These are phyloP conservation scores for Fusarium oxysporum DNA, from an alignment of 2,329 filamentous ascomycete genomes.

Conservation along the genomic window DNA sequence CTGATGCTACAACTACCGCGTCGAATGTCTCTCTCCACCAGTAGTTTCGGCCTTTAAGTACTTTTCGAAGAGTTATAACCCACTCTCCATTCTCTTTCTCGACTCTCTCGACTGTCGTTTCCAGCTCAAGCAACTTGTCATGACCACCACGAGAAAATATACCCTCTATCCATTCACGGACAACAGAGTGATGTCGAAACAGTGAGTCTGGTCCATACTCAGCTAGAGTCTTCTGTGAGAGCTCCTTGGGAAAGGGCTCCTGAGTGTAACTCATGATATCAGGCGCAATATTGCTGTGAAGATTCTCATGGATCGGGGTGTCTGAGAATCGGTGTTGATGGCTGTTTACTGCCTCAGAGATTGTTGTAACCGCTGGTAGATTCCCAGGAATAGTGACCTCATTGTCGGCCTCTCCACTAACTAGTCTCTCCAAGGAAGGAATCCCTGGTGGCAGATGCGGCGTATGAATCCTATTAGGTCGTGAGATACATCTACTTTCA, in stretches of 20 bases:
- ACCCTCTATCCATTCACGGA: constrained; percentile 27
- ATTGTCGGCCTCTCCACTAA: constrained; percentile 23
- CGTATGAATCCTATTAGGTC: constrained; percentile 6
- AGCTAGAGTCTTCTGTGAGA: constrained; percentile 6
- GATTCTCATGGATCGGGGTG: constrained; percentile 10
- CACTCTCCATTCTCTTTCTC: constrained; percentile 17
- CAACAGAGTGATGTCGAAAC: constrained; percentile 17
- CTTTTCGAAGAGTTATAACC: constrained; percentile 22
- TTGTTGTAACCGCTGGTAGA: constrained; percentile 28
- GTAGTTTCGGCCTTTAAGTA: constrained; percentile 14
- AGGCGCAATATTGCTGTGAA: constrained; percentile 28
- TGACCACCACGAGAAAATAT: constrained; percentile 10
- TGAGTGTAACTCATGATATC: constrained; percentile 27
- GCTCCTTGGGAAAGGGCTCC: constrained; percentile 9
- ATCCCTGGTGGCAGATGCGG: constrained; percentile 17
- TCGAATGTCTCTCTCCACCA: constrained; percentile 34
- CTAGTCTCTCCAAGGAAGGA: constrained; percentile 3
- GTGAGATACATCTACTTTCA: not conserved
- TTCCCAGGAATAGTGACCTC: constrained; percentile 22
- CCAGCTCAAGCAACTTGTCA: constrained; percentile 15
- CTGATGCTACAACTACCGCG: constrained; percentile 25
- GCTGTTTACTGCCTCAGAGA: constrained; percentile 31
- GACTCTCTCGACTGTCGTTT: constrained; percentile 12
- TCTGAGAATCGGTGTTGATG: constrained; percentile 38
- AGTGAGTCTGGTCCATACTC: constrained; percentile 10